These are phyloP conservation scores for Sarocladium kiliense DNA, from an alignment of 2,329 filamentous ascomycete genomes.

Conservation along the genomic window DNA sequence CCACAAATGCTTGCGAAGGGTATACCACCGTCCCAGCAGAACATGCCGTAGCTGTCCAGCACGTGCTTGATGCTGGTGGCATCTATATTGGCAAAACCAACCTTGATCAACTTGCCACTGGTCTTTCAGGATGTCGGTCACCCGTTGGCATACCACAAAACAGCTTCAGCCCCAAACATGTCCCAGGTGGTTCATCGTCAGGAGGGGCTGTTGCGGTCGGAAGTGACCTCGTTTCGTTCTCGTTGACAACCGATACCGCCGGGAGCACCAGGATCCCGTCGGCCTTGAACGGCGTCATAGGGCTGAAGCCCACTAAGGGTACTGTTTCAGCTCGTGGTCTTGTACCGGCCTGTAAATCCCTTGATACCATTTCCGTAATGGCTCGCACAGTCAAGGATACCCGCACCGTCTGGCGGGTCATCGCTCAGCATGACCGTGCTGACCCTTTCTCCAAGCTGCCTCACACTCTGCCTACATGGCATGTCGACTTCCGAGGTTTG, in stretches of 20 bases:
- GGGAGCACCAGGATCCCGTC: conserved; percentile 43
- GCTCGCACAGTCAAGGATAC: conserved; percentile 41
- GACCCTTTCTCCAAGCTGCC: conserved; percentile 49
- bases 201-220: conserved; percentile 51
- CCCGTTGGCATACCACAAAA: conserved; percentile 47
- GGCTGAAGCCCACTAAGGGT: conserved; percentile 43
- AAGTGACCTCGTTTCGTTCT: conserved; percentile 47
- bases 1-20: conserved; percentile 46
- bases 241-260: conserved; percentile 52
- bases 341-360: conserved; percentile 45
- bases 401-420: conserved; percentile 39
- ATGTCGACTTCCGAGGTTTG: conserved; percentile 11
- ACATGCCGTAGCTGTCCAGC: conserved; percentile 40
- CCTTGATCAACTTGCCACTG: conserved; percentile 58
- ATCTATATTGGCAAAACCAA: conserved; percentile 50
- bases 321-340: conserved; percentile 41
- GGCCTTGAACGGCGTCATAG: conserved; percentile 48
- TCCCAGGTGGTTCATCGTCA: conserved; percentile 48
- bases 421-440: conserved; percentile 36
- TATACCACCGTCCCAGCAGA: conserved; percentile 41
- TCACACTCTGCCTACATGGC: conserved; percentile 40
- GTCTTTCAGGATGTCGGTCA: conserved; percentile 52
- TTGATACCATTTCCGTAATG: conserved; percentile 49
- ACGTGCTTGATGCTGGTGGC: conserved; percentile 44
- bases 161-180: conserved; percentile 20